These are phyloP conservation scores for Mycena filopes DNA, from an alignment of 768 basidiomycete species.

Conservation along the genomic window DNA sequence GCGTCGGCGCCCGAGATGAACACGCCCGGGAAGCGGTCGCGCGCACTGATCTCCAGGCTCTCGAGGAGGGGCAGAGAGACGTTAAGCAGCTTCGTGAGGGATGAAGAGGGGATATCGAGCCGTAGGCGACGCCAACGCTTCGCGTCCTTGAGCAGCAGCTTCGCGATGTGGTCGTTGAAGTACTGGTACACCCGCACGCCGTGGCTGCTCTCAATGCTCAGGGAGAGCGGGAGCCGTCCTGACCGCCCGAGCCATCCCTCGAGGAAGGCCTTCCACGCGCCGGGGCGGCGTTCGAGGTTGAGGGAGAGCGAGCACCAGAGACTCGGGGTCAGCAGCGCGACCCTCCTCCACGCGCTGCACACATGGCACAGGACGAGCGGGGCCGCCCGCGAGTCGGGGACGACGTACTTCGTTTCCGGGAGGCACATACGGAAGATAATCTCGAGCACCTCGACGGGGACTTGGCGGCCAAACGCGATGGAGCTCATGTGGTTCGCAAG, in stretches of 20 bases:
- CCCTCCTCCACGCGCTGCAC: slow-evolving; percentile 36
- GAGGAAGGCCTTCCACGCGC: slow-evolving; percentile 33
- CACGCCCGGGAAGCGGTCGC: slow-evolving; percentile 18
- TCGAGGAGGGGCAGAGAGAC: slow-evolving; percentile 31
- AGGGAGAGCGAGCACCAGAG: slow-evolving; percentile 39
- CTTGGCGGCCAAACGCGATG: slow-evolving; percentile 12
- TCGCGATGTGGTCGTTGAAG: slow-evolving; percentile 33
- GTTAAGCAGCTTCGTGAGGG: slow-evolving; percentile 26
- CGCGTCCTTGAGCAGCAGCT: slow-evolving; percentile 23
- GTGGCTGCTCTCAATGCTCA: slow-evolving; percentile 21
- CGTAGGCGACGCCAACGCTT: slow-evolving; percentile 35
- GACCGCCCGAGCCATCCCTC: slow-evolving; percentile 36
- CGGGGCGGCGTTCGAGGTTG: slow-evolving; percentile 23
- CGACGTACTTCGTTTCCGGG: slow-evolving; percentile 30
- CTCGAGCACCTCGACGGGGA: slow-evolving; percentile 39
- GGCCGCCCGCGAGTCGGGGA: slow-evolving; percentile 26
- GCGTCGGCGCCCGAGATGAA: slow-evolving; percentile 20
- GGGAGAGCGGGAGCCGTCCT: slow-evolving; percentile 25
- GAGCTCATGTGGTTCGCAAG: slow-evolving; percentile 15
- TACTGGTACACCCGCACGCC: slow-evolving; percentile 9
- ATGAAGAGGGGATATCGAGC: slow-evolving; percentile 25
- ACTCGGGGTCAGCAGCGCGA: slow-evolving; percentile 33
- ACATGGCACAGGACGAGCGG: slow-evolving; percentile 40
- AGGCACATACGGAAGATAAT: slow-evolving; percentile 37
- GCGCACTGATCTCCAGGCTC: slow-evolving; percentile 40